A percentile compares a stretch with the other conserved stretches of the same genome.
phyloP scores from a whole-genome alignment of 2,329 filamentous ascomycete species.

The Calonectria hongkongensis region DNA sequence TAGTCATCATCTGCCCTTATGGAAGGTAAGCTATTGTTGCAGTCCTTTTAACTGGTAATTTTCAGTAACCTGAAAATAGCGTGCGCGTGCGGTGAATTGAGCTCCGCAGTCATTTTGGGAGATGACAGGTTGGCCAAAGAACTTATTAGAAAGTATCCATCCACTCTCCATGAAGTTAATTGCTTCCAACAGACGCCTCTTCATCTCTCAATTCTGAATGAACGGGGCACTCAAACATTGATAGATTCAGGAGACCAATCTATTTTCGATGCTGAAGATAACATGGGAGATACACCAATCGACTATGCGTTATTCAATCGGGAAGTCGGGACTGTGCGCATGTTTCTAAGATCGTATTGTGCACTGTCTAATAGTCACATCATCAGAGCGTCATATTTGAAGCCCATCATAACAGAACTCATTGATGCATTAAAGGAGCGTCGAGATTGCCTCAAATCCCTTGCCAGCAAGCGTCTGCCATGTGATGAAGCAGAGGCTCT shows the following conservation, averaged over 20 bases:
- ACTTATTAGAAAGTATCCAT: background rate
- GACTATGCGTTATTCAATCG: background rate
- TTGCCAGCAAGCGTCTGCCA: background rate
- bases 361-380: fast-evolving
- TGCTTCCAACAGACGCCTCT: background rate
- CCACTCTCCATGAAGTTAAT: background rate
- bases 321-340: background rate
- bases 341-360: background rate
- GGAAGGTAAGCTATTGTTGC: background rate
- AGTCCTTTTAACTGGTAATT: no score
- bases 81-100: background rate
- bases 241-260: constrained; percentile 1
- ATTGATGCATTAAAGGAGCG: background rate
- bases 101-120: background rate
- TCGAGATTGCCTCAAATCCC: background rate
- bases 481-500: background rate
- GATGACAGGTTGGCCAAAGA: background rate
- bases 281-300: background rate
- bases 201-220: background rate
- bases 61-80: background rate
- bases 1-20: background rate
- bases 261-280: background rate
- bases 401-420: background rate
- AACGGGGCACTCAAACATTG: background rate
- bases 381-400: fast-evolving